A percentile compares a stretch with the other conserved stretches of the same genome.
These are phyloP conservation scores for Stipa capillata DNA, from an alignment of 176 grass and related monocot species.

Conservation along the genomic window DNA sequence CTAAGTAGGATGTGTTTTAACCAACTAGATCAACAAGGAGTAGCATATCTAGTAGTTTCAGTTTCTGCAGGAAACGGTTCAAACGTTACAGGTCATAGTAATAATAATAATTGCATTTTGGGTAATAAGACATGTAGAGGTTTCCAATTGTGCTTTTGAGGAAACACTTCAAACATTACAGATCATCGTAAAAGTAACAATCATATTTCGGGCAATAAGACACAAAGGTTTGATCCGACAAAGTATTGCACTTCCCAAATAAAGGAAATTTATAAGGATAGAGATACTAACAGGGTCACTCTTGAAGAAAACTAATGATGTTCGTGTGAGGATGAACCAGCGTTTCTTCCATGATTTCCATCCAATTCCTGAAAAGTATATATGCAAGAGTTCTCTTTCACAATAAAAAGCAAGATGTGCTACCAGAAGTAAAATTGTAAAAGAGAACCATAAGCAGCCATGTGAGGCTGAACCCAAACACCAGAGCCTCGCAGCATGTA, in stretches of 20 bases:
- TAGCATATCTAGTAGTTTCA: not conserved
- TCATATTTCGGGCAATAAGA: not conserved
- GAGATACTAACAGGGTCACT: slow-evolving; percentile 82
- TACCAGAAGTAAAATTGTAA: not conserved
- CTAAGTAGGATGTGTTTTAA: not conserved
- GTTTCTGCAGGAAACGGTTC: not conserved
- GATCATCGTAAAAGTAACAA: not conserved
- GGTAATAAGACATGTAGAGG: not conserved
- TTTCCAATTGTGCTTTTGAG: not conserved
- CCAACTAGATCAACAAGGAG: not conserved
- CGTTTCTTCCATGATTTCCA: slow-evolving; percentile 99
- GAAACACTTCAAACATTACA: not conserved
- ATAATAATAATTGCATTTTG: not conserved
- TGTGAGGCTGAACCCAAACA: not conserved
- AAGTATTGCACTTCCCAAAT: slow-evolving; percentile 5
- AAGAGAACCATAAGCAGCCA: not conserved
- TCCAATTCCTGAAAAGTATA: slow-evolving; percentile 70
- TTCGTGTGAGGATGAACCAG: slow-evolving; percentile 97
- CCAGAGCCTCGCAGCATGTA: too few relatives aligned
- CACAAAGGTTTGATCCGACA: not conserved
- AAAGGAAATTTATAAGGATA: not conserved
- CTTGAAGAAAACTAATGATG: slow-evolving; percentile 99
- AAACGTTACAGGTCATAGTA: not conserved
- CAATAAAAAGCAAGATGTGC: not conserved
- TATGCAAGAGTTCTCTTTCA: slow-evolving; percentile 4